A percentile compares a stretch with the other conserved stretches of the same genome.
Evolutionary conservation across 148 eudicot species (phyloP).

Genomic region (Salicornia ramosissima): DNA sequence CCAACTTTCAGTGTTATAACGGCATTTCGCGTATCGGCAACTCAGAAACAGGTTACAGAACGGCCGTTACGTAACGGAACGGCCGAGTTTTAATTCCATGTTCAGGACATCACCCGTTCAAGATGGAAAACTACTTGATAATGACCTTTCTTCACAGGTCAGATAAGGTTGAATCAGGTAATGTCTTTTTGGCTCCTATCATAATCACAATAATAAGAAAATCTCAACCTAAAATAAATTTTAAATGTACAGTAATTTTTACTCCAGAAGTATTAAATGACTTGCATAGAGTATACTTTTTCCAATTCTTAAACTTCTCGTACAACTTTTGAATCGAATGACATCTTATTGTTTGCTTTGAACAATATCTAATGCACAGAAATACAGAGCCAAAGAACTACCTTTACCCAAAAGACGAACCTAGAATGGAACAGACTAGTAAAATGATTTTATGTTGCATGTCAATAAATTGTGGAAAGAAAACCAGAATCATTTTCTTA

Average conservation of each 20-base stretch:
- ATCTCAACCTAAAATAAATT: no score
- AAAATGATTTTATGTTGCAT: not conserved
- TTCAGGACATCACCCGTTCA: not conserved
- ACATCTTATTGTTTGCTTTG: not conserved
- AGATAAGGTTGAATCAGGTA: not conserved
- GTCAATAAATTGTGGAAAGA: not conserved
- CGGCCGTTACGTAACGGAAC: no score
- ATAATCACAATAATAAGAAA: no score
- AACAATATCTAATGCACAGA: not conserved
- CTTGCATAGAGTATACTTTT: not conserved
- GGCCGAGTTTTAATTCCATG: no score
- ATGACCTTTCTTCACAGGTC: not conserved
- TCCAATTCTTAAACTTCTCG: not conserved
- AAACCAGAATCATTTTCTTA: not conserved
- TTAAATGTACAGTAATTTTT: no score
- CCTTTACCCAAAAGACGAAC: not conserved
- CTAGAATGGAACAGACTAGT: not conserved
- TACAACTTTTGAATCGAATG: not conserved
- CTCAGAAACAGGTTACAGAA: no score
- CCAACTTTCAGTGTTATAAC: no score
- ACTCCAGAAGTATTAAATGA: not conserved
- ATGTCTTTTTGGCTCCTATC: no score
- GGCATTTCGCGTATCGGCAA: no score
- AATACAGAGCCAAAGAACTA: not conserved
- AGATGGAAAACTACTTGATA: not conserved